Percentiles rank a stretch among this genome's conserved stretches.
Evolutionary conservation across 2,329 filamentous ascomycete genomes (phyloP).

Genomic region (Coleophoma eucalyptorum): DNA sequence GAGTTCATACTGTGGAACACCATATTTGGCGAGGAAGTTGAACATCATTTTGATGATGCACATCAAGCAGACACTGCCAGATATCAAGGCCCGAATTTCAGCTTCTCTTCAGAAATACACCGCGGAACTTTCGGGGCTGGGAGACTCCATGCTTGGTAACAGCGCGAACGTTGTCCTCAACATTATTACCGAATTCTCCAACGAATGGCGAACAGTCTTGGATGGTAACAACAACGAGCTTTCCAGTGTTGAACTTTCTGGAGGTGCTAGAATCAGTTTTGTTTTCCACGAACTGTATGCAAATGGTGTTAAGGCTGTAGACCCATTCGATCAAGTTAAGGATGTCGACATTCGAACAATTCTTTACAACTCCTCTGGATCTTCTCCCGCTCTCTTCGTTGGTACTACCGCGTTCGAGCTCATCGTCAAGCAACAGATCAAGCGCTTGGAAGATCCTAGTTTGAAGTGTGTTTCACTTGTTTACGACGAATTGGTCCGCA

Average conservation of each 20-base stretch:
- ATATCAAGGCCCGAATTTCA: conserved; percentile 97
- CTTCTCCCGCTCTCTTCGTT: conserved; percentile 93
- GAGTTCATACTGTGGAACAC: conserved; percentile 96
- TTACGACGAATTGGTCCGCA: conserved; percentile 95
- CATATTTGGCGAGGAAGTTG: conserved; percentile 92
- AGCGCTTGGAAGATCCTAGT: conserved; percentile 90
- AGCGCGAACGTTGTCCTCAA: conserved; percentile 95
- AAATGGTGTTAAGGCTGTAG: conserved; percentile 95
- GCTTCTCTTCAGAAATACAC: conserved; percentile 91
- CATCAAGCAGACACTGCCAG: conserved; percentile 98
- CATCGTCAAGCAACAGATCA: conserved; percentile 98
- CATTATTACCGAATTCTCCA: conserved; percentile 98
- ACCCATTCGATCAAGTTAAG: conserved; percentile 96
- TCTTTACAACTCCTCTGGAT: conserved; percentile 98
- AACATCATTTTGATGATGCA: conserved; percentile 99
- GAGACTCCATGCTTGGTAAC: conserved; percentile 94
- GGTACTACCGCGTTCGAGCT: conserved; percentile 97
- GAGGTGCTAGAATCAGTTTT: conserved; percentile 96
- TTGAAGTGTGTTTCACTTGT: conserved; percentile 96
- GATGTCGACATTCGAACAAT: conserved; percentile 96
- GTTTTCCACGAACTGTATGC: conserved; percentile 98
- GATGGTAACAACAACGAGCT: conserved; percentile 97
- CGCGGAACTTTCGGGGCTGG: conserved; percentile 74
- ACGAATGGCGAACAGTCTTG: conserved; percentile 92
- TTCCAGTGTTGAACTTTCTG: conserved; percentile 89